Conservation (phyloP, 2,329 filamentous ascomycete genomes). For the Akanthomyces dipterigenus region DNA sequence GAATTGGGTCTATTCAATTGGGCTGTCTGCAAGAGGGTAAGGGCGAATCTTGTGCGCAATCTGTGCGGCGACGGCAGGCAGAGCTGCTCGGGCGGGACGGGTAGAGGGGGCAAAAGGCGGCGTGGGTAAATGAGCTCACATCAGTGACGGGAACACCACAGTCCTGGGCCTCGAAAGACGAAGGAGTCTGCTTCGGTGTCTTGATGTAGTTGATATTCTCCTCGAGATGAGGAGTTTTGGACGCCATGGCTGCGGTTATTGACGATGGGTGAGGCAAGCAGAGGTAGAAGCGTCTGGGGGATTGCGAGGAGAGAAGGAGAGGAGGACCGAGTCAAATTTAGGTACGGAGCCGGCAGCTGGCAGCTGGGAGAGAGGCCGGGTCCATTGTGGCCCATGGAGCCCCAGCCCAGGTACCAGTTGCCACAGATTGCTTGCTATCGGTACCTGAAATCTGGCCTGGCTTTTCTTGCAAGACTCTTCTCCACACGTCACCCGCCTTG, state of each 20-base stretch:
- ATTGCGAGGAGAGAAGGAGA: neutral
- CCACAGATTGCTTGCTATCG: neutral
- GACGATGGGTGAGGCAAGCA: conserved; percentile 1
- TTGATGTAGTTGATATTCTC: conserved; percentile 22
- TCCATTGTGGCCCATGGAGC: neutral
- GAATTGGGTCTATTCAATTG: neutral
- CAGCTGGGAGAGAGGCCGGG: neutral
- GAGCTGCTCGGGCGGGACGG: neutral
- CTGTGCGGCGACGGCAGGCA: neutral
- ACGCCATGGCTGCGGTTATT: conserved; percentile 10
- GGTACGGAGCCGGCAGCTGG: neutral
- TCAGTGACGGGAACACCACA: conserved; percentile 36
- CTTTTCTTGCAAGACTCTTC: neutral
- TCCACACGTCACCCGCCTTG: neutral
- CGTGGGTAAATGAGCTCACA: conserved; percentile 31
- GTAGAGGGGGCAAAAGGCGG: neutral
- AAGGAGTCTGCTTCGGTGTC: conserved; percentile 30
- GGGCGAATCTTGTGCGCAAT: neutral
- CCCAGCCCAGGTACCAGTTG: neutral
- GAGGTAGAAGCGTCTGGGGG: conserved; percentile 1
- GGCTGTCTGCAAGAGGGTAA: neutral
- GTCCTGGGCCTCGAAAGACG: conserved; percentile 67
- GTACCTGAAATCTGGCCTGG: neutral
- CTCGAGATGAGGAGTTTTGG: conserved; percentile 10
- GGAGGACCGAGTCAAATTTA: conserved; percentile 6